Base-by-base conservation (phyloP, 768 basidiomycete species). In the Trametes sanguinea region DNA sequence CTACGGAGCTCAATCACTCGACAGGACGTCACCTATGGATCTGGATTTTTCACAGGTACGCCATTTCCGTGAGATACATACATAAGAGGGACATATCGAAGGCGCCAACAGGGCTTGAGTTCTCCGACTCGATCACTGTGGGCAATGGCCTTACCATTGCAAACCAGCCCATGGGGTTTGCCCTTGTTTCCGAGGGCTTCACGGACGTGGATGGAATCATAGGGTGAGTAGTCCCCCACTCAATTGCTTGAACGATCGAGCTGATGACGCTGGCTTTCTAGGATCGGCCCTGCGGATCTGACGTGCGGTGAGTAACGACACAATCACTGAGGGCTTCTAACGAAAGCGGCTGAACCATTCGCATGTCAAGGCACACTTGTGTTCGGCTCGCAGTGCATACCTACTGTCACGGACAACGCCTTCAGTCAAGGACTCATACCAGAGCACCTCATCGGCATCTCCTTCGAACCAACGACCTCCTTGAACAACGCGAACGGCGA, bases 11-110 rank as follows among this genome's bases (percentile, higher is more conserved):
- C 22, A 22, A 22, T 22, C 22, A 22, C 1, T 22, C 22, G 22
- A 22, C 22, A 22, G 22, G 22, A 22, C 37, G 81, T 83, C 22
- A 75, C 73, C 44, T 85, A 84, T 64, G 82, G 81, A 16, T 80
- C 81, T 10, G 84, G 83, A 1, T 74, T 70, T 29, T 78, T 85
- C 72, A 71, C 72, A 84, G 74, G 81, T 77, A 79, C 10, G 40
- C 3, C 42, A 4, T 43, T 5, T 1, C n/a, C 0, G 1, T 7
- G 13, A 8, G 2, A 2, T 43, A 43, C 42, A 37, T 37, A 6
- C 14, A 1, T 43, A 5, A n/a, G 7, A 16, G 42, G 14, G 14
- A 1, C n/a, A 8, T 43, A 2, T 13, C 42, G 7, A 8, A 32
- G 1, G 22, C 11, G 8, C 1, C 3, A 13, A 17, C 40, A 69